These are phyloP conservation scores for Dioszegia crocea DNA, from an alignment of 768 basidiomycete genomes.

Conservation along the genomic window DNA sequence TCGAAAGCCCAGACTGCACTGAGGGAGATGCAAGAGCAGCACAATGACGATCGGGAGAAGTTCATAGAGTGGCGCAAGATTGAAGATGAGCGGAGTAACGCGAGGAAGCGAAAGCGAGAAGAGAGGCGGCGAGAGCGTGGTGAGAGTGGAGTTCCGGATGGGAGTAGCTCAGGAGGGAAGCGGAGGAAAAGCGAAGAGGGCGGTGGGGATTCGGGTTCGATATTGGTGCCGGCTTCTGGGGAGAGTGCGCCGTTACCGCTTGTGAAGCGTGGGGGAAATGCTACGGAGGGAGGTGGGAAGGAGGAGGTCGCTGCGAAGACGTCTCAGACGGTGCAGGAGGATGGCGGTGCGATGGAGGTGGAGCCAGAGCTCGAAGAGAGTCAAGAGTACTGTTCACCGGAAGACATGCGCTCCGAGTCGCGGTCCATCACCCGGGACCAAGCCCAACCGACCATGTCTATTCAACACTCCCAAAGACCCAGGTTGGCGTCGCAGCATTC, in stretches of 20 bases:
- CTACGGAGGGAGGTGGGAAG: neutral
- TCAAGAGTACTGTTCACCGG: constrained; percentile 4
- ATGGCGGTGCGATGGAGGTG: neutral
- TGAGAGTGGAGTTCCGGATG: neutral
- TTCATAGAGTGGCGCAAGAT: constrained; percentile 36
- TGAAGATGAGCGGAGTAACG: constrained; percentile 24
- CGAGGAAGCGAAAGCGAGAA: constrained; percentile 26
- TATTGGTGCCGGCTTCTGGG: neutral
- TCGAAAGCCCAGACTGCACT: constrained; percentile 2
- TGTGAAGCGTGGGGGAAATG: too few relatives aligned
- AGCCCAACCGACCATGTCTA: too few relatives aligned
- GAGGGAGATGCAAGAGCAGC: constrained; percentile 13
- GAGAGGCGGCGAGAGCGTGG: constrained; percentile 2
- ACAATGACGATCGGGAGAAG: constrained; percentile 7
- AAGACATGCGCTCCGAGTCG: neutral
- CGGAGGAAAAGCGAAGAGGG: neutral
- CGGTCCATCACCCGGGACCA: too few relatives aligned
- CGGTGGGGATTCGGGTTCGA: too few relatives aligned
- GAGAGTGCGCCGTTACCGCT: neutral
- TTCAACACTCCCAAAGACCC: too few relatives aligned
- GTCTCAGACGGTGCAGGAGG: constrained; percentile 3
- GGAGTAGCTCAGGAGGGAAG: neutral
- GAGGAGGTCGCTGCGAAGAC: neutral
- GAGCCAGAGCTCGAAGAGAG: neutral
- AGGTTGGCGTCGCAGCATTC: too few relatives aligned